A percentile compares a stretch with the other conserved stretches of the same genome.
Evolutionary conservation across 495 filamentous ascomycete genomes (phyloP).

Genomic region (Staphylotrichum longicolle): DNA sequence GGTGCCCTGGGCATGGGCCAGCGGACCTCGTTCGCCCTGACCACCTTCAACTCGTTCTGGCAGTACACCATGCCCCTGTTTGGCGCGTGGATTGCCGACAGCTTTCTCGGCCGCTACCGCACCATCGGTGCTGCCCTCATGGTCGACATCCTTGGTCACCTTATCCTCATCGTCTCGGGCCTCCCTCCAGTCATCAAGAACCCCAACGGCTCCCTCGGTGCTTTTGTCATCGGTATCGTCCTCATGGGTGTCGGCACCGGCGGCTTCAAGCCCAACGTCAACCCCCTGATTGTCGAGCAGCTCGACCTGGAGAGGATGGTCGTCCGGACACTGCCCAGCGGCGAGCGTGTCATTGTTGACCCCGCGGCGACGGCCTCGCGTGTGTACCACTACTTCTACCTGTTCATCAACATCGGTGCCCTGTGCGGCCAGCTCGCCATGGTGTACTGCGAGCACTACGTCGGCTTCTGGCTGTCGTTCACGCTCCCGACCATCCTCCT

Average conservation of each 20-base stretch:
- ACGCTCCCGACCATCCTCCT: constrained; percentile 59
- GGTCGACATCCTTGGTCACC: constrained; percentile 62
- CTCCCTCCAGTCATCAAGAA: constrained; percentile 60
- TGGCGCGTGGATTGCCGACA: constrained; percentile 69
- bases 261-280: constrained; percentile 64
- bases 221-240: constrained; percentile 62
- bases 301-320: constrained; percentile 36
- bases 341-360: constrained; percentile 68
- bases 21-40: constrained; percentile 61
- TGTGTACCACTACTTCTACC: constrained; percentile 65
- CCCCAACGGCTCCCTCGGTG: constrained; percentile 51
- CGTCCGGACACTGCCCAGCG: constrained; percentile 48
- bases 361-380: constrained; percentile 59
- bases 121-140: constrained; percentile 60
- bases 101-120: constrained; percentile 66
- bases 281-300: constrained; percentile 60
- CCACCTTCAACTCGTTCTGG: constrained; percentile 74
- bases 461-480: constrained; percentile 74
- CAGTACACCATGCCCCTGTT: constrained; percentile 66
- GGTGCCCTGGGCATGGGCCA: constrained; percentile 70
- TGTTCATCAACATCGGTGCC: constrained; percentile 69
- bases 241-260: constrained; percentile 66
- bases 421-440: constrained; percentile 51
- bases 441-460: constrained; percentile 69
- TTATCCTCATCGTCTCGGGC: constrained; percentile 62